phyloP scores from a whole-genome alignment of 805 yeast genomes.

The Saturnispora dispora region DNA sequence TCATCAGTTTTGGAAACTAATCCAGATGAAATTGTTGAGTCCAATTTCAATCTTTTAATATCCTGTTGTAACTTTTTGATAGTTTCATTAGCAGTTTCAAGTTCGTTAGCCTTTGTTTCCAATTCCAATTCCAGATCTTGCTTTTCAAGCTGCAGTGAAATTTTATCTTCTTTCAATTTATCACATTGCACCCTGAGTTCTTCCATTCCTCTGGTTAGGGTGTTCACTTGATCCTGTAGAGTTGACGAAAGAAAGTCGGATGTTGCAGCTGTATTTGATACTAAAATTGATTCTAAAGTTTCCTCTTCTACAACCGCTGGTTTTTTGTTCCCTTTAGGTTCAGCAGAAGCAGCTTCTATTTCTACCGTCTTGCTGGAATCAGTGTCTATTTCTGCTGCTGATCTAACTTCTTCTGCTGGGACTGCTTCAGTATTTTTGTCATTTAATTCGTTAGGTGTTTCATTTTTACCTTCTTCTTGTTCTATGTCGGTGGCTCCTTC shows the following conservation, averaged over 20 bases:
- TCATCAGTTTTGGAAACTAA: conserved; percentile 17
- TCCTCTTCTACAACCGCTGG: neutral
- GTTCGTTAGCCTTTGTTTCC: conserved; percentile 28
- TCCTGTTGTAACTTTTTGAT: conserved; percentile 11
- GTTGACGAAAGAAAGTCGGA: conserved; percentile 20
- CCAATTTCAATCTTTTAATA: conserved; percentile 28
- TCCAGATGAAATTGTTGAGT: conserved; percentile 10
- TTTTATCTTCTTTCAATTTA: conserved; percentile 17
- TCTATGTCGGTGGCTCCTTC: neutral
- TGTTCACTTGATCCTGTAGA: conserved; percentile 27
- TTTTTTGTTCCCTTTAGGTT: neutral
- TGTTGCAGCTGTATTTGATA: conserved; percentile 11
- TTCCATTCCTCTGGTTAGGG: conserved; percentile 26
- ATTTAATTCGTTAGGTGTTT: conserved; percentile 1
- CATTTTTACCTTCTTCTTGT: neutral
- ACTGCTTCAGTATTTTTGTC: neutral
- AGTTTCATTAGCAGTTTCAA: conserved; percentile 27
- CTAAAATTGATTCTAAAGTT: conserved; percentile 7
- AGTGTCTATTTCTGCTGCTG: neutral
- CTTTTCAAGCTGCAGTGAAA: conserved; percentile 21
- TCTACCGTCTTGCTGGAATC: neutral
- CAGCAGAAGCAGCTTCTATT: neutral
- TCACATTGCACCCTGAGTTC: conserved; percentile 9
- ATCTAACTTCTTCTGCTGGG: neutral
- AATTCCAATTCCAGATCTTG: conserved; percentile 31